Evolutionary conservation across 306 rosid genomes (phyloP).

Genomic region (Corylus heterophylla): DNA sequence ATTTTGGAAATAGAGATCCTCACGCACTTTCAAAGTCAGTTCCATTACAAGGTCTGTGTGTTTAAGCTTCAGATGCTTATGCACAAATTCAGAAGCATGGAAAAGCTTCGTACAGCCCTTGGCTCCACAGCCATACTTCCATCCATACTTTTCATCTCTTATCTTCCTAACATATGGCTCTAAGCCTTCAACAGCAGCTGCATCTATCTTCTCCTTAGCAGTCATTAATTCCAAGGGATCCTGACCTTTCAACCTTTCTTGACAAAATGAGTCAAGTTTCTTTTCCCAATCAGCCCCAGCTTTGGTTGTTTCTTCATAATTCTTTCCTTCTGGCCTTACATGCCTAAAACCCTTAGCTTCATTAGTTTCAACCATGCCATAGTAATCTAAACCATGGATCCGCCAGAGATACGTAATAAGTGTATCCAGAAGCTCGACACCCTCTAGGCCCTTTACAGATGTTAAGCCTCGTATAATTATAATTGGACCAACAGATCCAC

Average conservation of each 20-base stretch:
- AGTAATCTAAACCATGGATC: constrained; percentile 91
- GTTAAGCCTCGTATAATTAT: constrained; percentile 81
- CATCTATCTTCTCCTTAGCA: constrained; percentile 94
- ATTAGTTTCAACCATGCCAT: constrained; percentile 84
- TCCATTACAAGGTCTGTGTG: constrained; percentile 89
- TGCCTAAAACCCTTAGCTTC: constrained; percentile 92
- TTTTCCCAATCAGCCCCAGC: constrained; percentile 86
- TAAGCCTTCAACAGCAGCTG: constrained; percentile 78
- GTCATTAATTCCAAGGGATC: constrained; percentile 95
- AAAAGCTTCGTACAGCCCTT: constrained; percentile 99
- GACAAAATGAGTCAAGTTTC: constrained; percentile 85
- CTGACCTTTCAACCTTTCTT: constrained; percentile 80
- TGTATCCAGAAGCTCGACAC: constrained; percentile 85
- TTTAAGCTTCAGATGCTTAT: constrained; percentile 89
- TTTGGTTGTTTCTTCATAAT: constrained; percentile 44
- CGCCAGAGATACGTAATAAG: constrained; percentile 94
- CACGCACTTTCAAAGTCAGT: constrained; percentile 77
- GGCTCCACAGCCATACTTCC: constrained; percentile 99
- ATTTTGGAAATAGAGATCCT: constrained; percentile 86
- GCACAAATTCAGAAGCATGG: constrained; percentile 96
- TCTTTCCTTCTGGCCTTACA: constrained; percentile 71
- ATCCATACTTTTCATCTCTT: constrained; percentile 98
- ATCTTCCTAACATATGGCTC: constrained; percentile 93
- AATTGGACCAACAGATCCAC: constrained; percentile 78
- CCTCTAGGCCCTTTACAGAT: constrained; percentile 95